A percentile compares a stretch with the other conserved stretches of the same genome.
phyloP scores from a whole-genome alignment of 257 asterid species.

The Linderniella brevidens region DNA sequence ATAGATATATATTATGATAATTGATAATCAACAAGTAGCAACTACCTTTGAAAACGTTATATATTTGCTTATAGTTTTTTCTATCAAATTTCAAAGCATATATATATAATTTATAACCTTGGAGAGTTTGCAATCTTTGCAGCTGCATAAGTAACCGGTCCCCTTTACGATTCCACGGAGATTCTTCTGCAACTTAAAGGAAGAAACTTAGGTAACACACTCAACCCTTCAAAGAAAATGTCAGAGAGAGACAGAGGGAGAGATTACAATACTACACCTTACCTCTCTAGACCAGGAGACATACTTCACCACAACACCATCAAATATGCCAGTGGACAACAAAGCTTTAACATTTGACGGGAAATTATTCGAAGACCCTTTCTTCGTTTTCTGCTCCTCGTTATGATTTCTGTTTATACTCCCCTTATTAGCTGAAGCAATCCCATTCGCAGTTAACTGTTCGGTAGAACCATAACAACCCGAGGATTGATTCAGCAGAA shows the following conservation, averaged over 20 bases:
- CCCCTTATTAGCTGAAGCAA: conserved; percentile 16
- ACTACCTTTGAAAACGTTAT: too few species aligned
- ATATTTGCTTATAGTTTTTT: too few species aligned
- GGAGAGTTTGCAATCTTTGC: conserved; percentile 49
- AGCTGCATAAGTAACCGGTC: conserved; percentile 56
- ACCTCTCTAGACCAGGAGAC: conserved; percentile 89
- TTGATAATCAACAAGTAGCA: too few species aligned
- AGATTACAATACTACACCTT: conserved; percentile 8
- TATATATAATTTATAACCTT: conserved; percentile 23
- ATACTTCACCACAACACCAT: conserved; percentile 83
- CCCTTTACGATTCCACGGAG: conserved; percentile 59
- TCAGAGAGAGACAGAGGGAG: background rate
- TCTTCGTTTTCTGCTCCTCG: conserved; percentile 35
- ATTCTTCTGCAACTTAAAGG: conserved; percentile 38
- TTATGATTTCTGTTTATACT: conserved; percentile 18
- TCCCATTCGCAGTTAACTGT: conserved; percentile 16
- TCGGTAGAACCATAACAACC: conserved; percentile 16
- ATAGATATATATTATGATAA: too few species aligned
- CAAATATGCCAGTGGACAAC: conserved; percentile 65
- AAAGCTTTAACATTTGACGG: conserved; percentile 65
- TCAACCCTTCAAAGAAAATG: background rate
- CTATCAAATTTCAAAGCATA: conserved; percentile 4
- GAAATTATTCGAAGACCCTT: conserved; percentile 29
- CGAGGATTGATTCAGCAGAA: conserved; percentile 22
- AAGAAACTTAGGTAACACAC: background rate